Evolutionary conservation across 306 rosid genomes (phyloP), one percentile per base, ranked within the genome.

Genomic region (Prunus mongolica): DNA sequence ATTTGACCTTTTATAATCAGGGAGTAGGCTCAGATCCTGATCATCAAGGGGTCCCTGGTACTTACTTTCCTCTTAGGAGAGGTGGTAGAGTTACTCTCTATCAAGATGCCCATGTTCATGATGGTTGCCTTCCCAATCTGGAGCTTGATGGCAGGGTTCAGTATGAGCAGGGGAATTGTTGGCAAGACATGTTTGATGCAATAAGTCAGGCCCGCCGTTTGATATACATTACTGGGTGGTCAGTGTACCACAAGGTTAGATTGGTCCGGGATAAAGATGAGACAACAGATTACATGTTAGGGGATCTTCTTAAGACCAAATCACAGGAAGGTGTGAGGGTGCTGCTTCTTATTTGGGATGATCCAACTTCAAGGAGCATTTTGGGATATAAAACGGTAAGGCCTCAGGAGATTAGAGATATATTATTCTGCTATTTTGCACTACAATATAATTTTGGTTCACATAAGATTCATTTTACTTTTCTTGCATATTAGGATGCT

Each of bases 271-370:
- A 85, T 63, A 71, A 41, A 11, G 62, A 30, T 47, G 80, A 81
- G 58, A 83, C 58, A 16, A 76, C 73, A 38, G 71, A 75, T 71
- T 73, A 55, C 70, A 85, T 72, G 30, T 79, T 94, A 70, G 97
- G 98, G 60, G 91, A 92, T 20, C 92, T 94, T 82, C 93, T 92
- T 34, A 94, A 89, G 80, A 67, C 78, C 12, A 94, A 94, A 80
- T 94, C 96, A 52, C 92, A 86, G 74, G 97, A 94, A 86, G 96
- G 97, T 78, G 95, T 90, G 52, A 89, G 93, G 83, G 96, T 94
- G 72, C 75, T 91, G 82, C 93, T 94, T 41, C 96, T 94, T 77
- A 86, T 94, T 52, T 94, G 97, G 97, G 98, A 90, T 69, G 97
- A 94, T 86, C 98, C 96, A 58, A 90, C 95, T 76, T 94, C 98